Evolutionary conservation across 495 filamentous ascomycete species (phyloP).

Genomic region (Aspergillus bertholletiae): DNA sequence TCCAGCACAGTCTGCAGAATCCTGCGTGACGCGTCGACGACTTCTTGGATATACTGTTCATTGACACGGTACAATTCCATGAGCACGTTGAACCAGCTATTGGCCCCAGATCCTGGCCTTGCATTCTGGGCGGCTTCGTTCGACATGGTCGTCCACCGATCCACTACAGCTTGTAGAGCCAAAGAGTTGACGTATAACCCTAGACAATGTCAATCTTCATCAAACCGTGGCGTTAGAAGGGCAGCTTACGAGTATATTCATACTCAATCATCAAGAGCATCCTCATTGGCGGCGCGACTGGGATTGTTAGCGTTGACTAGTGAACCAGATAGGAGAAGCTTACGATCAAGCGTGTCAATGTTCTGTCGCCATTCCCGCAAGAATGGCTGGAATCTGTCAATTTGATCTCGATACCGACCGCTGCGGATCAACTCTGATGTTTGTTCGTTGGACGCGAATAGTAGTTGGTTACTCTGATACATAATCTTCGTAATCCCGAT

Average conservation of each 20-base stretch:
- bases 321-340: constrained; percentile 10
- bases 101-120: constrained; percentile 36
- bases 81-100: constrained; percentile 48
- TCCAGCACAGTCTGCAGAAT: constrained; percentile 81
- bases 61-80: constrained; percentile 55
- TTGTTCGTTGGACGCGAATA: constrained; percentile 79
- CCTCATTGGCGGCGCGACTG: constrained; percentile 72
- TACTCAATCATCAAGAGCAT: constrained; percentile 88
- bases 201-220: constrained; percentile 14
- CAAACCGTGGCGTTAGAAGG: neutral
- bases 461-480: constrained; percentile 75
- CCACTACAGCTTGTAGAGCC: constrained; percentile 89
- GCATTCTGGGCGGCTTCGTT: constrained; percentile 47
- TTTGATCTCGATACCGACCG: constrained; percentile 71
- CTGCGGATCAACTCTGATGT: constrained; percentile 83
- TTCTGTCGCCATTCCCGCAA: constrained; percentile 70
- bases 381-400: constrained; percentile 78
- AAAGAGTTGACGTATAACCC: constrained; percentile 86
- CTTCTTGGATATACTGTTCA: constrained; percentile 79
- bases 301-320: neutral
- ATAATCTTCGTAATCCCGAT: constrained; percentile 85
- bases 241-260: constrained; percentile 68
- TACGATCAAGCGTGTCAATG: constrained; percentile 61
- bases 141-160: constrained; percentile 76
- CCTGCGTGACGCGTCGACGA: constrained; percentile 81